These are phyloP conservation scores for Mixia osmundae DNA, from an alignment of 1,284 basidiomycete species.

Conservation along the genomic window DNA sequence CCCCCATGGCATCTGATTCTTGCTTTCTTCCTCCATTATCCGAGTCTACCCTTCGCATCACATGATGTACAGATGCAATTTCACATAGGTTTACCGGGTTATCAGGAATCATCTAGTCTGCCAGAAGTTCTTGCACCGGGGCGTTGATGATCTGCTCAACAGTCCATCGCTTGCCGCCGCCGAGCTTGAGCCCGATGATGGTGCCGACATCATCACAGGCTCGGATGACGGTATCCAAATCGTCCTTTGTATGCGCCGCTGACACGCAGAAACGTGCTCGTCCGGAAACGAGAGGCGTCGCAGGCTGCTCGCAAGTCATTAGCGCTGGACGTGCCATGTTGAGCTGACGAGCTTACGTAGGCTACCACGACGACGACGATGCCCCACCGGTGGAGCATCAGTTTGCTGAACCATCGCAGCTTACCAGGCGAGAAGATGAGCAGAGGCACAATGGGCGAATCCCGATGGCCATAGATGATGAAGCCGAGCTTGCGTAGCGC, in stretches of 20 bases:
- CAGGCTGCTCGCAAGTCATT: neutral
- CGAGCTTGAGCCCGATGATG: conserved; percentile 42
- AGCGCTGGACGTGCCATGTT: conserved; percentile 2
- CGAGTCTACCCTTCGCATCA: too few species aligned
- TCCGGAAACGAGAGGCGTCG: conserved; percentile 62
- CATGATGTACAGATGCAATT: too few species aligned
- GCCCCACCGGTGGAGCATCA: conserved; percentile 54
- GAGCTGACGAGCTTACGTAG: conserved; percentile 35
- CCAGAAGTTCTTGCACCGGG: too few species aligned
- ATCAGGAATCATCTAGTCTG: too few species aligned
- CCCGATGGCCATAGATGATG: conserved; percentile 79
- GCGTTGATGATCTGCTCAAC: conserved; percentile 69
- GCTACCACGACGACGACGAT: conserved; percentile 74
- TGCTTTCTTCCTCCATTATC: too few species aligned
- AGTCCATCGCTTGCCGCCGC: conserved; percentile 43
- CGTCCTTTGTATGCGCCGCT: conserved; percentile 87
- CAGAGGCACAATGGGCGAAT: conserved; percentile 81
- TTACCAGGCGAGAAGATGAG: conserved; percentile 85
- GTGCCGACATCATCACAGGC: conserved; percentile 87
- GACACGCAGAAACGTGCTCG: conserved; percentile 87
- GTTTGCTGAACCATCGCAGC: conserved; percentile 30
- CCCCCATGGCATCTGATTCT: too few species aligned
- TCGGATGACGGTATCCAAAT: conserved; percentile 62
- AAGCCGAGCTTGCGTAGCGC: conserved; percentile 83
- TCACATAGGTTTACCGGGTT: too few species aligned